phyloP scores from a whole-genome alignment of 2,329 filamentous ascomycete species.

The Ophiostoma sp. region DNA sequence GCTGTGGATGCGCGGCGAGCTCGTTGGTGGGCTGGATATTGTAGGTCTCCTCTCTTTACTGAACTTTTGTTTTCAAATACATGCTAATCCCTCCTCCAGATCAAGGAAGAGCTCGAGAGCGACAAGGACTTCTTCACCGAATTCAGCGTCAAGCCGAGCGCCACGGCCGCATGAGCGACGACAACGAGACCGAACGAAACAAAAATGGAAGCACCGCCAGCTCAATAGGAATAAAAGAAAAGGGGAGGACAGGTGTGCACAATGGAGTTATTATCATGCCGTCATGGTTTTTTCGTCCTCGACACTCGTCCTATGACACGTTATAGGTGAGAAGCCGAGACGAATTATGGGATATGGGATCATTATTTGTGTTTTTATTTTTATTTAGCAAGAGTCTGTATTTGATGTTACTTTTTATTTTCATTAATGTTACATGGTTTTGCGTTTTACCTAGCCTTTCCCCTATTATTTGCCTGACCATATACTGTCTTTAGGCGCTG shows the following conservation, averaged over 20 bases:
- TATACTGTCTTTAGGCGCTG: conserved; percentile 47
- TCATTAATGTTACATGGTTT: background rate
- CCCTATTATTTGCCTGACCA: conserved; percentile 25
- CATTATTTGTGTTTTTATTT: background rate
- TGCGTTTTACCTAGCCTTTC: background rate
- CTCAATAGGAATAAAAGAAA: background rate
- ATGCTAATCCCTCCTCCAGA: conserved; percentile 49
- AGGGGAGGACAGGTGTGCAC: background rate
- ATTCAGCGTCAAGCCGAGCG: conserved; percentile 56
- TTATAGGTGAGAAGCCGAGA: background rate
- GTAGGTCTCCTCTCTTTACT: conserved; percentile 54
- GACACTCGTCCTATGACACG: background rate
- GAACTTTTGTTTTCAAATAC: conserved; percentile 8
- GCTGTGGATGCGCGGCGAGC: conserved; percentile 84
- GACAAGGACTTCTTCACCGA: conserved; percentile 79
- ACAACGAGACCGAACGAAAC: background rate
- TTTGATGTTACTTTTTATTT: background rate
- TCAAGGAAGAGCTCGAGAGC: conserved; percentile 89
- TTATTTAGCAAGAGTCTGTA: background rate
- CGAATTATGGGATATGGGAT: background rate
- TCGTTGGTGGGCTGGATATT: conserved; percentile 93
- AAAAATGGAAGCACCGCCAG: background rate
- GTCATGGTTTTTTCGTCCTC: background rate
- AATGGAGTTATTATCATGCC: conserved; percentile 7
- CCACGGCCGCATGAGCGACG: conserved; percentile 7